Conservation (phyloP, 1,139 yeast species). For the Debaryomyces coudertii region DNA sequence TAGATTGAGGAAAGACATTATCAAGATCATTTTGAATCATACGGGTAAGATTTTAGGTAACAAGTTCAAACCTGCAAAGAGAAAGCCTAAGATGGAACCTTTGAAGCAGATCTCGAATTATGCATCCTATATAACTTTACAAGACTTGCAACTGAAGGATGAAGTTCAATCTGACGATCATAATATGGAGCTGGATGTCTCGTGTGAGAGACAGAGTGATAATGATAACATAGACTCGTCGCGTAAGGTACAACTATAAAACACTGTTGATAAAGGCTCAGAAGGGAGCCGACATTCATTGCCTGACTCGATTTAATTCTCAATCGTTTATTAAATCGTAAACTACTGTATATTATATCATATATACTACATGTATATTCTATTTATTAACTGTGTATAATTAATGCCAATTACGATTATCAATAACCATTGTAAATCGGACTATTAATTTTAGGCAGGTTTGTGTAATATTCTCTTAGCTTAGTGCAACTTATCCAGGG, state of each 20-base stretch:
- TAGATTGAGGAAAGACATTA: conserved; percentile 66
- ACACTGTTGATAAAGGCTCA: neutral
- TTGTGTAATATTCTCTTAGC: conserved; percentile 2
- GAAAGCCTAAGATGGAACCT: conserved; percentile 34
- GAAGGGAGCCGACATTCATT: neutral
- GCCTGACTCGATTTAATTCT: too few relatives aligned
- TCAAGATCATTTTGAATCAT: conserved; percentile 69
- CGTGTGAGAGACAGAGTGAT: neutral
- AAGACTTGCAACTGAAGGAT: conserved; percentile 42
- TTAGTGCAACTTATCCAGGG: neutral
- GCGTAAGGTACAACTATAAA: neutral
- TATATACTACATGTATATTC: too few relatives aligned
- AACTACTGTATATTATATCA: too few relatives aligned
- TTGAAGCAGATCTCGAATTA: conserved; percentile 49
- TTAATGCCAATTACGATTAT: too few relatives aligned
- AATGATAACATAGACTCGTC: neutral
- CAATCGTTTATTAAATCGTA: too few relatives aligned
- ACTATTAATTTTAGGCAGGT: neutral
- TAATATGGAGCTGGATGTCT: neutral
- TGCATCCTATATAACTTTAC: conserved; percentile 40
- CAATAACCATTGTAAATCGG: too few relatives aligned
- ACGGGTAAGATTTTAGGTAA: conserved; percentile 82
- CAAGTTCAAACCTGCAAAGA: conserved; percentile 56
- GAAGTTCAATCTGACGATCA: conserved; percentile 20
- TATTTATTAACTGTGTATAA: too few relatives aligned